These are phyloP conservation scores for Fonsecaea pedrosoi DNA, from an alignment of 2,329 filamentous ascomycete species.

Conservation along the genomic window DNA sequence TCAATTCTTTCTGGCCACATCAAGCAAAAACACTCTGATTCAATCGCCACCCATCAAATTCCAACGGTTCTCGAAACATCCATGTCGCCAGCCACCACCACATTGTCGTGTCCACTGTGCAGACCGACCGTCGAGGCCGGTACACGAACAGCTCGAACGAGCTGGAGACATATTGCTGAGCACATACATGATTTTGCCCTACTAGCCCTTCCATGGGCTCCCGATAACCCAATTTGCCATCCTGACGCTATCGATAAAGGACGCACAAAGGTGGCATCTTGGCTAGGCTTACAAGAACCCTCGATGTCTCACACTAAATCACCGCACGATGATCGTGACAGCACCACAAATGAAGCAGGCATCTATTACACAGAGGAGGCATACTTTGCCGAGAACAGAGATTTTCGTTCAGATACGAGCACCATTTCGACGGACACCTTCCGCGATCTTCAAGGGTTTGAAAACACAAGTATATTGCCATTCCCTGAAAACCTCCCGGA, in stretches of 20 bases:
- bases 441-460: not conserved
- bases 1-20: not conserved
- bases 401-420: too few species aligned
- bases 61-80: not conserved
- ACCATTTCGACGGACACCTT: not conserved
- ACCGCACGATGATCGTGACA: too few species aligned
- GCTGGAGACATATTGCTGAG: conserved; percentile 10
- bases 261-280: conserved; percentile 1
- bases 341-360: too few species aligned
- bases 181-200: conserved; percentile 12
- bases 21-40: not conserved
- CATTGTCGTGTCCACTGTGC: conserved; percentile 4
- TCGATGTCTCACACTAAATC: not conserved
- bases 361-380: too few species aligned
- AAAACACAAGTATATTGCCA: not conserved
- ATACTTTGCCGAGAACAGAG: too few species aligned
- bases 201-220: conserved; percentile 10
- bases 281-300: not conserved
- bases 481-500: not conserved
- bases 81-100: too few species aligned
- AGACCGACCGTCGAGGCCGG: not conserved
- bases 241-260: not conserved
- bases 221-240: not conserved
- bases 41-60: not conserved
- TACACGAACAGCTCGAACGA: not conserved